A percentile compares a stretch with the other conserved stretches of the same genome.
Evolutionary conservation across 2,329 filamentous ascomycete species (phyloP).

Genomic region (Paraphaeosphaeria sporulosa): DNA sequence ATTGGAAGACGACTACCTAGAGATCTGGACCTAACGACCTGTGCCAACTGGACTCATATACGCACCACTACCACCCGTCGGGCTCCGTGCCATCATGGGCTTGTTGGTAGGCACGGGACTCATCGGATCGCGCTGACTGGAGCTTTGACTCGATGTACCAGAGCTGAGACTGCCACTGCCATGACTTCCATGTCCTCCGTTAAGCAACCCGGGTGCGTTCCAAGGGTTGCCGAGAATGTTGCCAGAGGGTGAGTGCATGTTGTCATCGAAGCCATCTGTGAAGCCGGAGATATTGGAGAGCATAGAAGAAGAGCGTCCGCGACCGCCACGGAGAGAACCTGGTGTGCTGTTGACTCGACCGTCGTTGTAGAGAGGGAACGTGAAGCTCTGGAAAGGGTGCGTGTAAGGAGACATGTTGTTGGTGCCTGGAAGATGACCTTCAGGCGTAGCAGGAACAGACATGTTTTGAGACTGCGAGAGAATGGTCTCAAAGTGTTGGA

Average conservation of each 20-base stretch:
- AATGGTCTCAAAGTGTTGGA: conserved; percentile 50
- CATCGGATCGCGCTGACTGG: conserved; percentile 49
- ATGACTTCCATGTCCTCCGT: conserved; percentile 54
- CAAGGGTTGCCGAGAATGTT: conserved; percentile 46
- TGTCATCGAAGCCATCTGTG: conserved; percentile 56
- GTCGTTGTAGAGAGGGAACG: conserved; percentile 43
- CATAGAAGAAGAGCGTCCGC: conserved; percentile 61
- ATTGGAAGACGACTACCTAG: conserved; percentile 28
- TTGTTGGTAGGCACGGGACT: conserved; percentile 46
- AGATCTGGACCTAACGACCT: conserved; percentile 20
- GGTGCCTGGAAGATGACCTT: conserved; percentile 65
- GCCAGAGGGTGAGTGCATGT: conserved; percentile 31
- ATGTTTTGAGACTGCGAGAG: conserved; percentile 45
- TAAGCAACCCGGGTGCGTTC: conserved; percentile 48
- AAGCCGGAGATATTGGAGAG: conserved; percentile 61
- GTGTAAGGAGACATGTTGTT: conserved; percentile 46
- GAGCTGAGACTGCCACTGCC: conserved; percentile 58
- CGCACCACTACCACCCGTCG: conserved; percentile 38
- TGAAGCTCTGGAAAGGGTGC: conserved; percentile 47
- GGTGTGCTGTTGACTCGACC: conserved; percentile 41
- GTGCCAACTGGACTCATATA: conserved; percentile 42
- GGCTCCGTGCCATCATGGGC: conserved; percentile 43
- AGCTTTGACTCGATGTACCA: conserved; percentile 50
- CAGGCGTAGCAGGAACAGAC: conserved; percentile 63
- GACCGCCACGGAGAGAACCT: conserved; percentile 45